These are phyloP conservation scores for Pyricularia sp. DNA, from an alignment of 2,329 filamentous ascomycete species.

Conservation along the genomic window DNA sequence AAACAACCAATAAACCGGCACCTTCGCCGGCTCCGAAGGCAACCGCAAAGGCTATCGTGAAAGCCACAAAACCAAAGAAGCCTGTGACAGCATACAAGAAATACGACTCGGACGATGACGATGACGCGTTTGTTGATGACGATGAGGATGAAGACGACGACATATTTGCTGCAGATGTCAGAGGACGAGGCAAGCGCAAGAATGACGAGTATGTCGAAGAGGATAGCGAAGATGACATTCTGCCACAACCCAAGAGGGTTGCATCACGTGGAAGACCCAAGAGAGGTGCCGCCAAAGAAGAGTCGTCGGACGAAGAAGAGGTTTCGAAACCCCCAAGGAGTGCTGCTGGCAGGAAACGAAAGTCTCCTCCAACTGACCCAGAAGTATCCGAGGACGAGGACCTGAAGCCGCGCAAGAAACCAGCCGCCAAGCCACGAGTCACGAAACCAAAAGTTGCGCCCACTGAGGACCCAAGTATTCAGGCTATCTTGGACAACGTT, in stretches of 20 bases:
- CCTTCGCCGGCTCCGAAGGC: constrained; percentile 14
- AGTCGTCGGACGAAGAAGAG: constrained; percentile 14
- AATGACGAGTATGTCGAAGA: constrained; percentile 69
- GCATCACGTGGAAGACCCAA: constrained; percentile 32
- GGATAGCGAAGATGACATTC: constrained; percentile 59
- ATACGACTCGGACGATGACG: constrained; percentile 36
- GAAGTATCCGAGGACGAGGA: constrained; percentile 45
- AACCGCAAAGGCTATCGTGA: constrained; percentile 18
- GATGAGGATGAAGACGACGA: constrained; percentile 68
- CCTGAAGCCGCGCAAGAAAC: constrained; percentile 48
- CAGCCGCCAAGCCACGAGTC: constrained; percentile 23
- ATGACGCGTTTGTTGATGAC: constrained; percentile 53
- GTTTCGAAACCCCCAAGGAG: constrained; percentile 12
- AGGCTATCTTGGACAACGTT: constrained; percentile 82
- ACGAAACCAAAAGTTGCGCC: constrained; percentile 47
- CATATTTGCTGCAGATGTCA: constrained; percentile 68
- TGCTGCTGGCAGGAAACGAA: constrained; percentile 40
- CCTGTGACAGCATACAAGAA: constrained; percentile 30
- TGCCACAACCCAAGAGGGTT: constrained; percentile 50
- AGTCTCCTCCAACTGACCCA: constrained; percentile 42
- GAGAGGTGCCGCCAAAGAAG: constrained; percentile 18
- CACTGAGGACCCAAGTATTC: constrained; percentile 61
- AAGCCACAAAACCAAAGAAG: constrained; percentile 28
- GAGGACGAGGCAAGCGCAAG: constrained; percentile 55
- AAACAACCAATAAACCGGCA: background rate